Evolutionary conservation across 1,284 basidiomycete species (phyloP).

Genomic region (Neotropicomus parvogracilis): DNA sequence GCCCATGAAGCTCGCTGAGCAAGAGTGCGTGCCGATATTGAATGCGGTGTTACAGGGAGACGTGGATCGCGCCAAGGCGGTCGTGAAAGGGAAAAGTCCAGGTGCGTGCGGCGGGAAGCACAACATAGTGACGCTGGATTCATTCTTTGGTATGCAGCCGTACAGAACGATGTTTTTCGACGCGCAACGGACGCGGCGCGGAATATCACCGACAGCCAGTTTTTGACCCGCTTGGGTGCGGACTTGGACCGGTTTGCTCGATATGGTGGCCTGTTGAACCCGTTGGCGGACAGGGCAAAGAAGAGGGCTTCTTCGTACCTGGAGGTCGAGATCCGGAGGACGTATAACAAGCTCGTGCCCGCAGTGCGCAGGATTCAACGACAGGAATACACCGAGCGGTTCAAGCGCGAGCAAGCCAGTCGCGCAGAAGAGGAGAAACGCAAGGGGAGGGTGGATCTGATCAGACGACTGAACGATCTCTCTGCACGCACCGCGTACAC

Average conservation of each 20-base stretch:
- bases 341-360: slow-evolving; percentile 3
- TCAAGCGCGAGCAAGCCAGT: slow-evolving; percentile 3
- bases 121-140: not conserved
- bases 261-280: not conserved
- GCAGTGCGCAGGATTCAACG: slow-evolving; percentile 12
- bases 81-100: not conserved
- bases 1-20: slow-evolving; percentile 1
- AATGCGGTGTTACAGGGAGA: slow-evolving; percentile 8
- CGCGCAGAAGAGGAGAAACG: slow-evolving; percentile 16
- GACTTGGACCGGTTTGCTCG: not conserved
- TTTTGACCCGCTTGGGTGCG: slow-evolving; percentile 8
- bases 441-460: slow-evolving; percentile 20
- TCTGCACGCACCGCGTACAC: slow-evolving; percentile 4
- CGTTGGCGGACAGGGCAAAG: slow-evolving; percentile 2
- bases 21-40: slow-evolving; percentile 13
- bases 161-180: slow-evolving; percentile 3
- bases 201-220: slow-evolving; percentile 8
- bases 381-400: not conserved
- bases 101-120: not conserved
- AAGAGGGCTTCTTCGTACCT: not conserved
- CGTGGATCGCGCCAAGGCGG: slow-evolving; percentile 4
- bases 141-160: too few relatives aligned
- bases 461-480: slow-evolving; percentile 24
- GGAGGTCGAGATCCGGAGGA: slow-evolving; percentile 1
- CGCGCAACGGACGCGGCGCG: not conserved